Evolutionary conservation across 768 basidiomycete genomes (phyloP), one percentile per base, ranked within the genome.

Genomic region (Phaeotremella skinneri): DNA sequence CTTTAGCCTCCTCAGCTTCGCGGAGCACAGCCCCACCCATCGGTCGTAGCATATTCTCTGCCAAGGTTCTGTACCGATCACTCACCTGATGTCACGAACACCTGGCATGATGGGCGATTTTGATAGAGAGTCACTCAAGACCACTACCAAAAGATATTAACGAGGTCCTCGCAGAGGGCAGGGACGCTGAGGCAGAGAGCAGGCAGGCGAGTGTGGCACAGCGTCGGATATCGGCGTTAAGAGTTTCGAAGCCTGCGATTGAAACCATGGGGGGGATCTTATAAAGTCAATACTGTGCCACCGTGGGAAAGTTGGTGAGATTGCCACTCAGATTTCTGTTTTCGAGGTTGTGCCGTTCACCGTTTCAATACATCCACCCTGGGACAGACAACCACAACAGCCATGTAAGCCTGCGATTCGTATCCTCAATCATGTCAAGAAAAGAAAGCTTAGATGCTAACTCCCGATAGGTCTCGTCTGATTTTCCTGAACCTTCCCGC

Each of bases 81-180:
- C 79, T 67, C 59, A 81, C 80, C 76, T 76, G 72, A 81, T 76
- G 68, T 81, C 81, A 67, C 80, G 78, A 67, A 81, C 80, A 75
- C 79, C 80, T 59, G 80, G 80, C 80, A 81, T 81, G 66, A 78
- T 80, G 73, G 68, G 57, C 55, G 62, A 64, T 61, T 37, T 32
- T 52, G 63, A 64, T 65, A 53, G 52, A 58, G 59, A 62, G 58
- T 37, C 34, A 37, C 34, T 37, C 7, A 37, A 7, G 7, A 17
- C 9, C 9, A 37, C 34, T 17, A 17, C 17, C 34, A 37, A 37
- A 37, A 37, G 9, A 7, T 7, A 37, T 17, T 37, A 37, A 7
- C 34, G n/a, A n/a, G n/a, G 17, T 37, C 34, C 7, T 7, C 34
- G 9, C 34, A 37, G 9, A 37, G 34, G 34, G 34, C 34, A 37